Base-by-base conservation (phyloP, 192 early-diverging fungal genomes). In the Podila minutissima region DNA sequence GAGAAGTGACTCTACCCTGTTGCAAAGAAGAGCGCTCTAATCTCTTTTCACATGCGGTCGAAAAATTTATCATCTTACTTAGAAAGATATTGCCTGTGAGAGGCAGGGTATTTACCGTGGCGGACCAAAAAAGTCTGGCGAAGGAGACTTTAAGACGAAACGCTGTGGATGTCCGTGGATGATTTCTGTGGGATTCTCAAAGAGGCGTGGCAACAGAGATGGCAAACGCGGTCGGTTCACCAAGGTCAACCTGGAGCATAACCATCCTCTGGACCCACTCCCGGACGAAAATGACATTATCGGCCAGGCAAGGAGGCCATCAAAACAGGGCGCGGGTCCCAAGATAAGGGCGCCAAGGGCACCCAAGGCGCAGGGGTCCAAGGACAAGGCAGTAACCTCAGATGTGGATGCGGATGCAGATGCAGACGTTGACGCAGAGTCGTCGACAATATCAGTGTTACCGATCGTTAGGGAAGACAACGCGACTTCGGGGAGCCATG, bases 61-160 rank as follows among this genome's bases (percentile, higher is more conserved):
- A 17, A 55, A 49, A 2, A 24, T 37, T 9, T 26, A 0, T 55
- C 22, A 5, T 0, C 22, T 4, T 24, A 5, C 3, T 12, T 55
- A 81, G 77, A 81, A 81, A 81, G 77, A 81, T 69, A 53, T 81
- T 35, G 77, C 77, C 11, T 81, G 77, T 35, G 77, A 81, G 58
- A 69, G 77, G 53, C 77, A 81, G 31, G 77, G 77, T 15, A 35
- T 71, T 15, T 81, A 81, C 28, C 35, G 67, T 13, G 66, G 70
- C n/a, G 31, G 68, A 64, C 51, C 61, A 19, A 81, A 81, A 49
- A 81, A 69, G 26, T 13, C 70, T 2, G 48, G 62, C 6, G 71
- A 81, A 2, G 41, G 35, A 2, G 64, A 58, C 22, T 66, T 73
- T 32, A 71, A 71, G 3, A 81, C 77, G 3, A 81, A 81, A 55